Base-by-base conservation (phyloP, 306 rosid species). In the Gynostemma pentaphyllum region DNA sequence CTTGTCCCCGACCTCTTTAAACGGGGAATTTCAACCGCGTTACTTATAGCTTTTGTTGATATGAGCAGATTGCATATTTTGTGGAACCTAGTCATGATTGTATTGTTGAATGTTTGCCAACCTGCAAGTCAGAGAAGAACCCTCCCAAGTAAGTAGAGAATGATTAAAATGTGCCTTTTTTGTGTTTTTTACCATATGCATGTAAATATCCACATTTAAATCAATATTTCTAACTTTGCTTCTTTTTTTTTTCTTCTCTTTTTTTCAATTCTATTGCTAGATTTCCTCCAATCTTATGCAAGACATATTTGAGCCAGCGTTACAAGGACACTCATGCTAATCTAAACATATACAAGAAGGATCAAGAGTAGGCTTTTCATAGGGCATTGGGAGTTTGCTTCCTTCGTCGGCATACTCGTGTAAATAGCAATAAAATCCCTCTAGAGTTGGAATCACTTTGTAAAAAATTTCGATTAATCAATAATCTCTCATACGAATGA, bases 51-150 rank as follows among this genome's bases (percentile, higher is more conserved):
- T 49, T 70, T 47, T 21, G 21, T 60, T 60, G 32, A 37, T 60
- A 47, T 12, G 45, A 45, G 50, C 88, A 92, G 98, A 84, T 88
- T 37, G 94, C 95, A 5, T 88, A 80, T 75, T 92, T 92, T 29
- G 27, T 92, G 66, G 96, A 88, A 72, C 98, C 98, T 3, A 79
- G 78, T 55, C 88, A 84, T 46, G 90, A 86, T 45, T 92, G 99
- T 76, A 69, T 88, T 24, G 90, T 88, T 28, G 89, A 92, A 64
- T 88, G 99, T 78, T 74, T 92, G 71, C 94, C 90, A 40, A 86
- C 95, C 34, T 88, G 99, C 85, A 80, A 81, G 77, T 88, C 99
- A 10, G 94, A 81, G 30, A 68, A 55, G 15, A 76, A 88, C 49
- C 98, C 95, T 70, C 83, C 99, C 61, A 92, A 82, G 99, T 92